Evolutionary conservation across 352 stramenopile genomes (phyloP).

Genomic region (Phytophthora cryptogea): DNA sequence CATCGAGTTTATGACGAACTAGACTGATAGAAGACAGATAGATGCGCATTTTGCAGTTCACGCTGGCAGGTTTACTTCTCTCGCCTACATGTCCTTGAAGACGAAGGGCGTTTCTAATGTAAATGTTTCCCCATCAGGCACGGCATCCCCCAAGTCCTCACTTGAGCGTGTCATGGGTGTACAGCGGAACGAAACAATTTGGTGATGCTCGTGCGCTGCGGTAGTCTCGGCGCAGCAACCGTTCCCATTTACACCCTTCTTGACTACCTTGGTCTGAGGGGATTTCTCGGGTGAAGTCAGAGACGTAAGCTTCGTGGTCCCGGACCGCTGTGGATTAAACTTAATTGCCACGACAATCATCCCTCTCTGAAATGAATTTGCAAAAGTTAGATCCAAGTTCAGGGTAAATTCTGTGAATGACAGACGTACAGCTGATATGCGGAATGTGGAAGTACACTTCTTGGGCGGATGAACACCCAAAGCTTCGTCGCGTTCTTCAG

Average conservation of each 20-base stretch:
- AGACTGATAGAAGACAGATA: constrained; percentile 31
- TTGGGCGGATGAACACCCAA: background rate
- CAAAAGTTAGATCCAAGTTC: background rate
- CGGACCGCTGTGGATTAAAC: constrained; percentile 32
- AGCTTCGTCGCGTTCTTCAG: constrained; percentile 14
- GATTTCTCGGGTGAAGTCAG: constrained; percentile 16
- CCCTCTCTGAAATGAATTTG: constrained; percentile 46
- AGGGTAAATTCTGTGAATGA: constrained; percentile 1
- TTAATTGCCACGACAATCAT: constrained; percentile 82
- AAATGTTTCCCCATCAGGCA: constrained; percentile 42
- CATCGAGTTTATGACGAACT: constrained; percentile 62
- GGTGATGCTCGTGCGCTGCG: constrained; percentile 18
- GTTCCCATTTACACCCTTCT: constrained; percentile 21
- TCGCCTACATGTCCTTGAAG: constrained; percentile 35
- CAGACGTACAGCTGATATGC: constrained; percentile 54
- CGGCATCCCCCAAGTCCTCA: constrained; percentile 33
- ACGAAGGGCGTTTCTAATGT: constrained; percentile 53
- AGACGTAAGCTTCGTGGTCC: constrained; percentile 6
- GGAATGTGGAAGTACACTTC: constrained; percentile 37
- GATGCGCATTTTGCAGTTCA: constrained; percentile 4
- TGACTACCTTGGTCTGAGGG: constrained; percentile 13
- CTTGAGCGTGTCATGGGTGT: constrained; percentile 34
- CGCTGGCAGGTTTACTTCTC: background rate
- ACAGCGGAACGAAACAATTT: constrained; percentile 59
- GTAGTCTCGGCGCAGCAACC: background rate